These are phyloP conservation scores for Solioccasus polychromus DNA, from an alignment of 768 basidiomycete species.

Conservation along the genomic window DNA sequence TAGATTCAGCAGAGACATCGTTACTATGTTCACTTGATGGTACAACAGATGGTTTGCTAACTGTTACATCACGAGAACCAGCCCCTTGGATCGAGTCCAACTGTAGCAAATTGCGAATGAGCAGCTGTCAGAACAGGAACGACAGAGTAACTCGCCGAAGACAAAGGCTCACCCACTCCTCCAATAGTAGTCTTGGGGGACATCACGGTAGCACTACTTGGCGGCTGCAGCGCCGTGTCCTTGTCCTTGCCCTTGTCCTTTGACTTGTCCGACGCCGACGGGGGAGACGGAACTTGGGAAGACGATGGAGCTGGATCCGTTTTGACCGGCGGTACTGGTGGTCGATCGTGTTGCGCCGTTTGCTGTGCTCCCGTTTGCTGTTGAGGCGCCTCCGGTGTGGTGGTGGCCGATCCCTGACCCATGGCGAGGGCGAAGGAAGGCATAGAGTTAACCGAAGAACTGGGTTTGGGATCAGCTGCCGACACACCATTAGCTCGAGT, in stretches of 20 bases:
- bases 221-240: neutral
- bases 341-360: neutral
- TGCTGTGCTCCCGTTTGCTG: neutral
- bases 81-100: neutral
- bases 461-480: slow-evolving; percentile 25
- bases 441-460: slow-evolving; percentile 24
- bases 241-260: slow-evolving; percentile 13
- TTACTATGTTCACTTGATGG: slow-evolving; percentile 22
- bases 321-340: neutral
- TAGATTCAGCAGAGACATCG: slow-evolving; percentile 23
- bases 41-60: slow-evolving; percentile 29
- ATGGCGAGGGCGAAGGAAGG: slow-evolving; percentile 16
- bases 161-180: slow-evolving; percentile 33
- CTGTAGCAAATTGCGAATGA: slow-evolving; percentile 26
- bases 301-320: neutral
- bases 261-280: slow-evolving; percentile 5
- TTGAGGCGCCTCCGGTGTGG: no score
- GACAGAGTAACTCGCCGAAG: slow-evolving; percentile 25
- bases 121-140: slow-evolving; percentile 27
- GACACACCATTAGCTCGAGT: slow-evolving; percentile 31
- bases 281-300: neutral
- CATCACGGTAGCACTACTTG: neutral
- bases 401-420: no score
- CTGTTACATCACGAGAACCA: slow-evolving; percentile 13
- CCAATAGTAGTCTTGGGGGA: slow-evolving; percentile 3